A percentile compares a stretch with the other conserved stretches of the same genome.
phyloP scores from a whole-genome alignment of 345 rosid genomes.

The Bruguiera gymnorhiza region DNA sequence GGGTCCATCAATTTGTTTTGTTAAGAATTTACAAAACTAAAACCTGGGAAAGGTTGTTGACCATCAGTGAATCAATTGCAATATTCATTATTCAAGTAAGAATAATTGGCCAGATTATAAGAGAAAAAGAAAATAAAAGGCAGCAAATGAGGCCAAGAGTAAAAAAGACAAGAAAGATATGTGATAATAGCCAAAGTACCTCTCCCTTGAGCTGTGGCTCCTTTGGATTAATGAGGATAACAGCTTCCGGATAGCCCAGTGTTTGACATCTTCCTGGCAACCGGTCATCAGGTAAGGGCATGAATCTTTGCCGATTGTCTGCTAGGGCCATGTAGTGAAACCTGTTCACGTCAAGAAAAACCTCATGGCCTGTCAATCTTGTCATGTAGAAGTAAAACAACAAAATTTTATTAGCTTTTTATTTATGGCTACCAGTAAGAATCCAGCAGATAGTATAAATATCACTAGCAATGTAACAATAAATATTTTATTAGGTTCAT shows the following conservation, averaged over 20 bases:
- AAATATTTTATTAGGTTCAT: no score
- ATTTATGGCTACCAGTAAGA: no score
- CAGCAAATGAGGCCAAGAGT: no score
- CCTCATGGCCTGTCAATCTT: no score
- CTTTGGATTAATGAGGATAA: slow-evolving; percentile 22
- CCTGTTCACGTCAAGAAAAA: slow-evolving; percentile 13
- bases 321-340: slow-evolving; percentile 32
- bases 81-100: background rate
- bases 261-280: slow-evolving; percentile 22
- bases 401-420: background rate
- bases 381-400: slow-evolving; percentile 2
- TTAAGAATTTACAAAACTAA: background rate
- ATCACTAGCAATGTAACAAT: no score
- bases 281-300: slow-evolving; percentile 35
- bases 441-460: no score
- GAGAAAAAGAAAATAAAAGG: background rate
- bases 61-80: background rate
- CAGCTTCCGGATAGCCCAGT: slow-evolving; percentile 30
- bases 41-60: background rate
- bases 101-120: background rate
- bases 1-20: background rate
- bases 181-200: slow-evolving; percentile 2
- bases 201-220: slow-evolving; percentile 22
- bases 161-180: slow-evolving; percentile 9
- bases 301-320: slow-evolving; percentile 24